Conservation (phyloP, 257 asterid genomes). For the Henckelia pumila region DNA sequence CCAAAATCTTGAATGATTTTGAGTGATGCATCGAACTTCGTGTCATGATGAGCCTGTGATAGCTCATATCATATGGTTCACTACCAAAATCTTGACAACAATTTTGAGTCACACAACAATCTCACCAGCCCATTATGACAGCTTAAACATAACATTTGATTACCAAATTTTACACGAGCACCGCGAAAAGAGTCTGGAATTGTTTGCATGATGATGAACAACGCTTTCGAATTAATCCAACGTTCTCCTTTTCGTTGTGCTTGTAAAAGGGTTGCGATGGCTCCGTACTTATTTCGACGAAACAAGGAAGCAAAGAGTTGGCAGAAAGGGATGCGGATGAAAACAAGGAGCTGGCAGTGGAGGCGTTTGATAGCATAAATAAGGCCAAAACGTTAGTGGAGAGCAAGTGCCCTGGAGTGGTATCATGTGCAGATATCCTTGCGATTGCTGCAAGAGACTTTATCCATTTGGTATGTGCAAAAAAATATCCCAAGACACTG, state of each 20-base stretch:
- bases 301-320: constrained; percentile 57
- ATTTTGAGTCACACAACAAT: too few species aligned
- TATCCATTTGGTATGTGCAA: constrained; percentile 68
- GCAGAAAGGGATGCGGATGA: constrained; percentile 86
- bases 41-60: too few species aligned
- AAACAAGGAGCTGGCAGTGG: constrained; percentile 68
- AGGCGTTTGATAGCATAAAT: constrained; percentile 65
- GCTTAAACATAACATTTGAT: neutral
- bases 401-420: constrained; percentile 86
- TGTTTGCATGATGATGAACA: neutral
- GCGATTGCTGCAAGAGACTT: constrained; percentile 93
- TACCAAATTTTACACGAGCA: neutral
- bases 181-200: neutral
- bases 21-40: neutral
- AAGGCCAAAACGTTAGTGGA: constrained; percentile 76
- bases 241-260: neutral
- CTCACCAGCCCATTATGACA: too few species aligned
- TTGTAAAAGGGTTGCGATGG: constrained; percentile 80
- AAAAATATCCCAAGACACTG: neutral
- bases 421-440: constrained; percentile 91
- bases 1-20: neutral
- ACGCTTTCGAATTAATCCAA: neutral
- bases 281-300: constrained; percentile 61
- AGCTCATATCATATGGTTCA: too few species aligned
- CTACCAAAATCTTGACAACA: neutral